Conservation (phyloP, 2,329 filamentous ascomycete genomes). For the Trichophyton benhamiae region DNA sequence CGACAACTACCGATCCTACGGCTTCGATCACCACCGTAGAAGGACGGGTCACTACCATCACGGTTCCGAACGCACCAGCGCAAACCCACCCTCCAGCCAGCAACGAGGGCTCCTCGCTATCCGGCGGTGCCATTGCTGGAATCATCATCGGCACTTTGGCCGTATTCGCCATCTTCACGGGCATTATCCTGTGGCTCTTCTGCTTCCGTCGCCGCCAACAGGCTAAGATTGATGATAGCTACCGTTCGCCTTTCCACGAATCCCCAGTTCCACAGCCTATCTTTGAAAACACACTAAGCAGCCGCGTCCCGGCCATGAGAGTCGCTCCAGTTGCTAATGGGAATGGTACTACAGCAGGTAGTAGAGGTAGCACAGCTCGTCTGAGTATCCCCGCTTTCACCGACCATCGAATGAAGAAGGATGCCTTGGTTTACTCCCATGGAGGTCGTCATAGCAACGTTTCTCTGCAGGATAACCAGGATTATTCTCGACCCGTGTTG, state of each 20-base stretch:
- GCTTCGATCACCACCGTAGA: conserved; percentile 11
- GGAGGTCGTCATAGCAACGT: conserved; percentile 33
- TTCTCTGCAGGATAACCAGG: conserved; percentile 37
- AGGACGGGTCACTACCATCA: conserved; percentile 17
- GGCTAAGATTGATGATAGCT: conserved; percentile 6
- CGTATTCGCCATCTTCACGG: conserved; percentile 27
- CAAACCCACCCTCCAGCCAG: conserved; percentile 13
- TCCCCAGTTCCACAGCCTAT: conserved; percentile 10
- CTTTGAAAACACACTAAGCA: conserved; percentile 11
- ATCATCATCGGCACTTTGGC: conserved; percentile 33
- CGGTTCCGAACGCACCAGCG: conserved; percentile 14
- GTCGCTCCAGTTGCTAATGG: background rate
- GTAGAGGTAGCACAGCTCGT: background rate
- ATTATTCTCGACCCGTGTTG: conserved; percentile 36
- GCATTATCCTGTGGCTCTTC: conserved; percentile 29
- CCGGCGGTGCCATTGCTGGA: conserved; percentile 33
- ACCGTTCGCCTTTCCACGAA: conserved; percentile 18
- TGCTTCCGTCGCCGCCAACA: conserved; percentile 24
- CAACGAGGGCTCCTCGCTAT: conserved; percentile 20
- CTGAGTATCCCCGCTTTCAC: conserved; percentile 25
- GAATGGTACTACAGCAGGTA: background rate
- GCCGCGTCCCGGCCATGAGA: conserved; percentile 6
- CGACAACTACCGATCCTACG: conserved; percentile 4
- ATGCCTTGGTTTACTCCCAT: conserved; percentile 29
- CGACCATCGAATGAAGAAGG: conserved; percentile 35